phyloP scores from a whole-genome alignment of 495 filamentous ascomycete genomes.

The Tetracladium setigerum region DNA sequence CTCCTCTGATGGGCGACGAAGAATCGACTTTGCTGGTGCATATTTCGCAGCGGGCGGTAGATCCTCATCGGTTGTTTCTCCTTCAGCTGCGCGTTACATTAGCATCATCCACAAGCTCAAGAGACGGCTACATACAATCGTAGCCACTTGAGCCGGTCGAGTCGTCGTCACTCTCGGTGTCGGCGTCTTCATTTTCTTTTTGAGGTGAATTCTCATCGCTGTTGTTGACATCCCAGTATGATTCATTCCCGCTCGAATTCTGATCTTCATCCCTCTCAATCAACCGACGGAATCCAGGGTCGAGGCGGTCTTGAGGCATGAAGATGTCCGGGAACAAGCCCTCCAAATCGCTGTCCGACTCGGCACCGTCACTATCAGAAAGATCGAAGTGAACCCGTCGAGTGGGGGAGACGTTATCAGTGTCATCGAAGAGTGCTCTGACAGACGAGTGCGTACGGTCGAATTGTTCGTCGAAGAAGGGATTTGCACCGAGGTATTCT shows the following conservation, averaged over 20 bases:
- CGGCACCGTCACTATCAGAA: slow-evolving; percentile 29
- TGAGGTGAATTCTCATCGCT: slow-evolving; percentile 15
- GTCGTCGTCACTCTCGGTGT: slow-evolving; percentile 38
- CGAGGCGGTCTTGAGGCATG: slow-evolving; percentile 60
- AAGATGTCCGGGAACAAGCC: slow-evolving; percentile 64
- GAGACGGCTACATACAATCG: slow-evolving; percentile 55
- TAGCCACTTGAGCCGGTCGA: slow-evolving; percentile 76
- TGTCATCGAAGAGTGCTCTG: no score
- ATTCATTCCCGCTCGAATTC: slow-evolving; percentile 31
- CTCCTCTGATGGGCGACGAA: slow-evolving; percentile 45
- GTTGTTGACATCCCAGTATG: slow-evolving; percentile 22
- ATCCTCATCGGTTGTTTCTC: slow-evolving; percentile 82
- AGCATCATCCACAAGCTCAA: slow-evolving; percentile 34
- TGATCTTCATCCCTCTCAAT: slow-evolving; percentile 56
- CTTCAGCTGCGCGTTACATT: slow-evolving; percentile 58
- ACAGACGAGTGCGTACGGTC: slow-evolving; percentile 27
- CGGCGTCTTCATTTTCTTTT: slow-evolving; percentile 40
- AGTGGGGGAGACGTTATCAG: slow-evolving; percentile 21
- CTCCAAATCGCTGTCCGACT: slow-evolving; percentile 36
- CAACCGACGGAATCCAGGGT: slow-evolving; percentile 60
- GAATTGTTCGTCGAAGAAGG: slow-evolving; percentile 48
- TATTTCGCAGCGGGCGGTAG: slow-evolving; percentile 49
- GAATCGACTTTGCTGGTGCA: slow-evolving; percentile 46
- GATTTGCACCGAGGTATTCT: slow-evolving; percentile 37
- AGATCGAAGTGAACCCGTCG: slow-evolving; percentile 42